These are phyloP conservation scores for Neurospora sp. DNA, from an alignment of 495 filamentous ascomycete species.

Conservation along the genomic window DNA sequence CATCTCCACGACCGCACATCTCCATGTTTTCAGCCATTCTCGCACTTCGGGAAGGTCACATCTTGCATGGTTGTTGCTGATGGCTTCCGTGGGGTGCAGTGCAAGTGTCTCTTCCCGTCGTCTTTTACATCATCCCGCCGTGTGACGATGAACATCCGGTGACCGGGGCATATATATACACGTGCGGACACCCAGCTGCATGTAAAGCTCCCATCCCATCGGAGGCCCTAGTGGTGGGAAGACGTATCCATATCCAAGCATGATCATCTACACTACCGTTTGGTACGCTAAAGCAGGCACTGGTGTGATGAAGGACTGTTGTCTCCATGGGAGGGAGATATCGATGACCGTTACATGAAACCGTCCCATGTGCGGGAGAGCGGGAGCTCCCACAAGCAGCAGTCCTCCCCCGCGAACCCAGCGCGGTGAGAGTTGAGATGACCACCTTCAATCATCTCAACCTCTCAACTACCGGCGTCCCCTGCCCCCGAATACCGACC, in stretches of 20 bases:
- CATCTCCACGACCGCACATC: neutral
- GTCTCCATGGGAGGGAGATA: neutral
- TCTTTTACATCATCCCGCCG: neutral
- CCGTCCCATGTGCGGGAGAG: neutral
- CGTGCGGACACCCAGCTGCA: neutral
- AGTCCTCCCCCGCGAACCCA: neutral
- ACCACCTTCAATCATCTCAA: neutral
- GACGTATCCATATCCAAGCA: neutral
- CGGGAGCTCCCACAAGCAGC: neutral
- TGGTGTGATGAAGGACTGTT: neutral
- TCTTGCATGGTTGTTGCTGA: neutral
- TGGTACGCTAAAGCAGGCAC: neutral
- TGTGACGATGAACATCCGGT: neutral
- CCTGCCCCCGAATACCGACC: neutral
- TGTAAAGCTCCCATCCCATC: neutral
- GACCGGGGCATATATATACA: neutral
- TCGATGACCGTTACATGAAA: neutral
- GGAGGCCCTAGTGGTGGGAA: neutral
- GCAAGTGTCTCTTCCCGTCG: neutral
- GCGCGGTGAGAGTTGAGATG: neutral
- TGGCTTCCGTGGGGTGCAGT: neutral
- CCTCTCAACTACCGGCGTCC: neutral
- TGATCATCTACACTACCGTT: neutral
- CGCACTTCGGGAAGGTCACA: neutral
- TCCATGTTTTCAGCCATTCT: neutral